Base-by-base conservation (phyloP, 2,329 filamentous ascomycete genomes). In the Fusarium transvaalense region DNA sequence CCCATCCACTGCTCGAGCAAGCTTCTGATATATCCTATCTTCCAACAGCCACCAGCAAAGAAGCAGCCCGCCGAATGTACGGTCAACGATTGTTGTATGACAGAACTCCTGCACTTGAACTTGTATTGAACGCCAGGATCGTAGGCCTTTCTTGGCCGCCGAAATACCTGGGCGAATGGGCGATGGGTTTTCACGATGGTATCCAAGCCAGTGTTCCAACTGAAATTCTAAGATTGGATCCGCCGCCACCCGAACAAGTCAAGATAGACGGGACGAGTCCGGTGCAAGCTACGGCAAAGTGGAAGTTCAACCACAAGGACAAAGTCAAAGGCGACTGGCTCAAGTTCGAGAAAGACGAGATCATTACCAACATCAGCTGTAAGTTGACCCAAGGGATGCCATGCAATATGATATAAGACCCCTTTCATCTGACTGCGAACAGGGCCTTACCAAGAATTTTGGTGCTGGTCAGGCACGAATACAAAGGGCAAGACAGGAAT, bases 311-410 rank as follows among this genome's bases (percentile, higher is more conserved):
- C 48, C 80, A 82, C 35, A 84, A 82, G 66, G 79, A 82, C 12
- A 75, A 65, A 53, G 54, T 29, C 21, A 78, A 77, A 23, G 80
- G 80, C 29, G 75, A 82, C 13, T 88, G 86, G 86, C 78, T 88
- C n/a, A 82, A 79, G 66, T 87, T 92, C 72, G 88, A 90, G 31
- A 90, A 89, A 74, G 88, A 87, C 21, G 90, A 92, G 66, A 82
- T 84, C 5, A 90, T 91, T 17, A 88, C 84, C 67, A 92, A 90
- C 78, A 92, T 87, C 25, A 80, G 78, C 53, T 87, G 85, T 85
- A 73, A 80, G 84, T 82, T 34, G 9, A 25, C 23, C 29, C 12
- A 21, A 6, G 12, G 34, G 7, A 34, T 27, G n/a, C 17, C 7
- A 38, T 32, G 15, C 25, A 17, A 31, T 17, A 17, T 39, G n/a